These are phyloP conservation scores for Tylopilus felleus DNA, from an alignment of 768 basidiomycete species.

Conservation along the genomic window DNA sequence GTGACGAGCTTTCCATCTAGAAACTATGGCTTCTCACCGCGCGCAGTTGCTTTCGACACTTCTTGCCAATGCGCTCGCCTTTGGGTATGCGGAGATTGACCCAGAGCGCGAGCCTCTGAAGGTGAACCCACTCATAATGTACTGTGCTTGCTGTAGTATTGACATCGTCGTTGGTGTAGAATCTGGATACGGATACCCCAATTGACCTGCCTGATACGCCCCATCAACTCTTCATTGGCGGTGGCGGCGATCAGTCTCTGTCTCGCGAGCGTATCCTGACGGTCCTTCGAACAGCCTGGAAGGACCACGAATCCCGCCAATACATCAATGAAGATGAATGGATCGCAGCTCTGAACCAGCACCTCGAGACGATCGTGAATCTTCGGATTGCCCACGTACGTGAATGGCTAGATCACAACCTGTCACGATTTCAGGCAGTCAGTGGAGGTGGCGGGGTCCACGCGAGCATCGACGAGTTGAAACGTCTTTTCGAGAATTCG, in stretches of 20 bases:
- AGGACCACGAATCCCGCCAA: conserved; percentile 19
- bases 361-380: conserved; percentile 41
- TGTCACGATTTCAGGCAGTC: conserved; percentile 41
- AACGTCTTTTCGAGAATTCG: conserved; percentile 40
- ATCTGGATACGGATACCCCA: conserved; percentile 47
- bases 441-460: conserved; percentile 18
- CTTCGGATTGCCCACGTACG: conserved; percentile 47
- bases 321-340: conserved; percentile 32
- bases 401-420: conserved; percentile 51
- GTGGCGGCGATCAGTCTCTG: conserved; percentile 1
- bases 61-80: conserved; percentile 47
- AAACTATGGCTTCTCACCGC: conserved; percentile 49
- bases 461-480: conserved; percentile 44
- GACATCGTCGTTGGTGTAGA: conserved; percentile 30
- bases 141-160: not conserved
- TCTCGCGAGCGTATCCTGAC: conserved; percentile 16
- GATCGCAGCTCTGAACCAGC: conserved; percentile 35
- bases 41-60: conserved; percentile 40
- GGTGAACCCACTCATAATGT: conserved; percentile 26
- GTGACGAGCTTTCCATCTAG: conserved; percentile 21
- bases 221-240: conserved; percentile 34
- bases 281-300: conserved; percentile 20
- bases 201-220: conserved; percentile 39
- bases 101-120: conserved; percentile 49
- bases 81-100: conserved; percentile 44